These are phyloP conservation scores for Cercophora sp. DNA, from an alignment of 495 filamentous ascomycete genomes.

Conservation along the genomic window DNA sequence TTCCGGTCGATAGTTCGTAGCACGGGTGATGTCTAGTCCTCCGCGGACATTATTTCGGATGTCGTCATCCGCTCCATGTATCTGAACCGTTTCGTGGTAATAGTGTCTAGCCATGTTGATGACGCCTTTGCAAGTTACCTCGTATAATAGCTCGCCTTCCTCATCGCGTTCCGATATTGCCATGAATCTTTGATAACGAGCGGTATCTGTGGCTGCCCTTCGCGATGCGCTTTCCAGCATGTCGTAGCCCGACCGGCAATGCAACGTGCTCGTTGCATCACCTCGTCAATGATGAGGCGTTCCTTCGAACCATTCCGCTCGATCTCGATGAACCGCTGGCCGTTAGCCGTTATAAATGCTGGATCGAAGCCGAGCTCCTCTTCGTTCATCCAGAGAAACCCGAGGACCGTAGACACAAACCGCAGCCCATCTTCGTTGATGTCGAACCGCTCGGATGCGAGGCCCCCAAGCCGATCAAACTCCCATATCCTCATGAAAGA, in stretches of 20 bases:
- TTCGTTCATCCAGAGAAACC: constrained; percentile 45
- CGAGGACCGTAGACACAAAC: constrained; percentile 44
- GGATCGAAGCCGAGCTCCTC: constrained; percentile 47
- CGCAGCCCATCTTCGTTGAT: constrained; percentile 45
- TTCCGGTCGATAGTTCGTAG: constrained; percentile 31
- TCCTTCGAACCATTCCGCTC: constrained; percentile 36
- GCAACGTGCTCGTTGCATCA: constrained; percentile 34
- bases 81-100: constrained; percentile 41
- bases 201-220: constrained; percentile 30
- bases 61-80: constrained; percentile 34
- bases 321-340: constrained; percentile 27
- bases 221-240: constrained; percentile 43
- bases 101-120: constrained; percentile 42
- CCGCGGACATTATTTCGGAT: constrained; percentile 31
- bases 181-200: constrained; percentile 50
- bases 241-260: constrained; percentile 44
- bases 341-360: constrained; percentile 35
- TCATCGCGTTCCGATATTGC: constrained; percentile 46
- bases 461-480: constrained; percentile 46
- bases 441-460: constrained; percentile 44
- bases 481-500: constrained; percentile 35
- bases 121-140: constrained; percentile 36
- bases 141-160: constrained; percentile 37
- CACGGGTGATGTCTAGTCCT: constrained; percentile 34
- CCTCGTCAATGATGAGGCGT: constrained; percentile 41